A percentile compares a stretch with the other conserved stretches of the same genome.
Conservation (phyloP, 2,329 filamentous ascomycete species). For the Cladophialophora bantiana region DNA sequence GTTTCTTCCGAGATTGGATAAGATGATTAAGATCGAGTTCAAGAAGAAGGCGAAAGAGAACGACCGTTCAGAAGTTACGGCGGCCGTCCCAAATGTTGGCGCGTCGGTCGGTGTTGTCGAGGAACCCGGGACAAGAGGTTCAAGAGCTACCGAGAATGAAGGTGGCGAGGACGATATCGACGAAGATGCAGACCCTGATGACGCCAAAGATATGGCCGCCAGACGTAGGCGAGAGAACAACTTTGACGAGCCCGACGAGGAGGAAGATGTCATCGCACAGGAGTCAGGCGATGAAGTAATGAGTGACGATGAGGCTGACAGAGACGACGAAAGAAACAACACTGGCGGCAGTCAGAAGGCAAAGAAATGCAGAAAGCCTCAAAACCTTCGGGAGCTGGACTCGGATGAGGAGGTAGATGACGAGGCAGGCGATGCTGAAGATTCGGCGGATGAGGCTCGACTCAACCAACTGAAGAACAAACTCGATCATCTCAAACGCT, state of each 20-base stretch:
- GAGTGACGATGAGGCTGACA: constrained; percentile 27
- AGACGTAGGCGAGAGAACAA: constrained; percentile 73
- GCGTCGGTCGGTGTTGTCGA: constrained; percentile 65
- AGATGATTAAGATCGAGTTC: constrained; percentile 75
- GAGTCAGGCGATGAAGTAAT: constrained; percentile 54
- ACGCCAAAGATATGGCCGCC: constrained; percentile 61
- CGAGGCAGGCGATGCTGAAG: constrained; percentile 44
- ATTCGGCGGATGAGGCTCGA: constrained; percentile 58
- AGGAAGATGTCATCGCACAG: constrained; percentile 72
- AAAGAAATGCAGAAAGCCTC: constrained; percentile 29
- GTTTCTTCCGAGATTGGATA: constrained; percentile 75
- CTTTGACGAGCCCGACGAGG: constrained; percentile 92
- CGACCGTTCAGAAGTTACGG: constrained; percentile 62
- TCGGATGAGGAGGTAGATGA: constrained; percentile 36
- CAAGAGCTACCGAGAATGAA: constrained; percentile 56
- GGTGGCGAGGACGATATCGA: constrained; percentile 66
- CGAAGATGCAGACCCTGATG: constrained; percentile 80
- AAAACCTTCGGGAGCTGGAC: constrained; percentile 37
- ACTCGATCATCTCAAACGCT: constrained; percentile 72
- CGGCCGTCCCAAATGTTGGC: constrained; percentile 79
- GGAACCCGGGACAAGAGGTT: constrained; percentile 55
- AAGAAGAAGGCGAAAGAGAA: constrained; percentile 75
- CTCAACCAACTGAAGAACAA: constrained; percentile 70
- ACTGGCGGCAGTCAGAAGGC: constrained; percentile 1
- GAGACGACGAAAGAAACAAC: constrained; percentile 19